These are phyloP conservation scores for Penicillium lividum DNA, from an alignment of 495 filamentous ascomycete species.

Conservation along the genomic window DNA sequence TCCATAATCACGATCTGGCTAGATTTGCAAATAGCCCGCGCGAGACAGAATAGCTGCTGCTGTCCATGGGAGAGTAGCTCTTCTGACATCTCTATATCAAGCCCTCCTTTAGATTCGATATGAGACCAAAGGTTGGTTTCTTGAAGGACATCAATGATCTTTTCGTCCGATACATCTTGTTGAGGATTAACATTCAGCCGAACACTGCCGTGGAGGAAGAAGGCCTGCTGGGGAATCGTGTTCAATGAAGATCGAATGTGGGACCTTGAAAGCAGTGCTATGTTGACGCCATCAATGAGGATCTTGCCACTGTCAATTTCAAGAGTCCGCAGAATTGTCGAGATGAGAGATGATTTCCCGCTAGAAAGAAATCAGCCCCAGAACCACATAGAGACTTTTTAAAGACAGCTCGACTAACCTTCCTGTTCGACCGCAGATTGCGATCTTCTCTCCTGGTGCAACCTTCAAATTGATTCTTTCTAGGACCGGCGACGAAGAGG, in stretches of 20 bases:
- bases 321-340: slow-evolving; percentile 43
- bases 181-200: slow-evolving; percentile 49
- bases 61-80: slow-evolving; percentile 46
- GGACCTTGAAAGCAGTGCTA: slow-evolving; percentile 32
- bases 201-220: slow-evolving; percentile 44
- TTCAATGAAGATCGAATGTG: slow-evolving; percentile 38
- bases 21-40: slow-evolving; percentile 36
- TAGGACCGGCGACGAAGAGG: slow-evolving; percentile 22
- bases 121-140: slow-evolving; percentile 40
- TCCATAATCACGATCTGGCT: slow-evolving; percentile 45
- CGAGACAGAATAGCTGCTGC: slow-evolving; percentile 49
- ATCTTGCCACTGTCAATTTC: slow-evolving; percentile 39
- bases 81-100: slow-evolving; percentile 40
- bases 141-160: slow-evolving; percentile 38
- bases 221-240: slow-evolving; percentile 50
- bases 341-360: slow-evolving; percentile 44
- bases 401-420: slow-evolving; percentile 24
- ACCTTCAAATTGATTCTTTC: slow-evolving; percentile 17
- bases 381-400: neutral
- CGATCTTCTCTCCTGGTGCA: slow-evolving; percentile 41
- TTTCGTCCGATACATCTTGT: slow-evolving; percentile 30
- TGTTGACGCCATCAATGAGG: slow-evolving; percentile 47
- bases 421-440: slow-evolving; percentile 48
- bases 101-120: slow-evolving; percentile 39
- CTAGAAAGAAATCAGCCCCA: slow-evolving; percentile 17